Percentiles rank a stretch among this genome's conserved stretches.
Conservation (phyloP, 805 yeast species). For the Saccharomycopsis javanensis region DNA sequence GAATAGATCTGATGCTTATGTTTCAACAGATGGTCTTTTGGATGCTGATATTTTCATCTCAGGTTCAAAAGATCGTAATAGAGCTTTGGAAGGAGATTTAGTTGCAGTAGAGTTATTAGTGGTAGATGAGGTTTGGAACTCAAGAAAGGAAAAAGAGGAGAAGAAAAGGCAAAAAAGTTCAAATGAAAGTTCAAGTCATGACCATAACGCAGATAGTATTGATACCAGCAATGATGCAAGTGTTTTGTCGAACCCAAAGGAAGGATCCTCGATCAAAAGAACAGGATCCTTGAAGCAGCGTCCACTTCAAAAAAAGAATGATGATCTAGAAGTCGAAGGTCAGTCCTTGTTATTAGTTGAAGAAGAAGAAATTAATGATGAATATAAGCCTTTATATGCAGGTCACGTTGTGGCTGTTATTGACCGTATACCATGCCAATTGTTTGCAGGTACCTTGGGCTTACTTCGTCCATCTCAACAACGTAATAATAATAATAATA, state of each 20-base stretch:
- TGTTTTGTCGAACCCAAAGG: conserved; percentile 51
- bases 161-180: conserved; percentile 82
- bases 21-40: conserved; percentile 89
- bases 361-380: conserved; percentile 92
- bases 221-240: conserved; percentile 28
- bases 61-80: conserved; percentile 95
- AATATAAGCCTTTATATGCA: conserved; percentile 86
- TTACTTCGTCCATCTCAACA: conserved; percentile 92
- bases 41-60: conserved; percentile 97
- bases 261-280: conserved; percentile 36
- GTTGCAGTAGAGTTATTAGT: conserved; percentile 92
- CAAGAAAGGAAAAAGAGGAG: conserved; percentile 94
- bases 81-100: conserved; percentile 93
- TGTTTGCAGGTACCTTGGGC: conserved; percentile 91
- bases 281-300: conserved; percentile 88
- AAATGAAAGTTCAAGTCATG: conserved; percentile 24
- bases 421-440: conserved; percentile 94
- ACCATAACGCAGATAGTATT: neutral
- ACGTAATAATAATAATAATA: conserved; percentile 53
- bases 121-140: conserved; percentile 96
- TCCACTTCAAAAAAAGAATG: conserved; percentile 95
- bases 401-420: conserved; percentile 98
- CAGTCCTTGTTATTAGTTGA: conserved; percentile 85
- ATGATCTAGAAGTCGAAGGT: conserved; percentile 98
- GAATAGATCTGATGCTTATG: conserved; percentile 95